Evolutionary conservation across 1,284 basidiomycete species (phyloP), one percentile per base, ranked within the genome.

Genomic region (Sanghuangporus sanghuang): DNA sequence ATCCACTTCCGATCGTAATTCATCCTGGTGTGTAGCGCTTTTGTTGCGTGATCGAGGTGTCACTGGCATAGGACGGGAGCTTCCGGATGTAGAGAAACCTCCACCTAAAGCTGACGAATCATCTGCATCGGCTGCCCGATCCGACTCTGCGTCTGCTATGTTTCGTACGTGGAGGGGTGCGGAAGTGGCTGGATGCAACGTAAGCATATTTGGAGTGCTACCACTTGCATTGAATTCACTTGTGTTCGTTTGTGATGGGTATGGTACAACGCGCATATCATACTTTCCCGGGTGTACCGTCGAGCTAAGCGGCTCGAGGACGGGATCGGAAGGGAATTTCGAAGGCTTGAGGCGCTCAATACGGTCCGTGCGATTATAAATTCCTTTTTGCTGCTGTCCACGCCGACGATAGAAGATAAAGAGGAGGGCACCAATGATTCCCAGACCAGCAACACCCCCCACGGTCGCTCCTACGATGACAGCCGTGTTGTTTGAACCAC

Each of bases 1-100:
- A 35, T 69, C 69, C 35, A 72, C 68, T 48, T 72, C 71, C 2
- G 55, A 60, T 23, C 68, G 49, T 57, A 70, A 59, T 40, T 61
- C 64, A 35, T 61, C 61, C 44, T 62, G 61, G 1, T 52, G 49
- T 7, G 14, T 6, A 9, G 21, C 49, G 27, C 18, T 27, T 23
- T 52, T 52, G 7, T 16, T n/a, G 3, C n/a, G 48, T 8, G 16
- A 35, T 12, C 11, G 58, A 27, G 16, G 9, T 38, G 32, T 4
- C 16, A 14, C 8, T 11, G 53, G 16, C 32, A 18, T 54, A 27
- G 50, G 18, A 8, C 23, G 16, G 32, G 32, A 32, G 16, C 14
- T n/a, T 8, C 16, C 53, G 11, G 3, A 16, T 21, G 14, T 16
- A 21, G 32, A 36, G 32, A 8, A 36, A 14, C 1, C 32, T 0